Evolutionary conservation across 1,139 yeast genomes (phyloP), one percentile per base, ranked within the genome.

Genomic region (Diutina mesorugosa): DNA sequence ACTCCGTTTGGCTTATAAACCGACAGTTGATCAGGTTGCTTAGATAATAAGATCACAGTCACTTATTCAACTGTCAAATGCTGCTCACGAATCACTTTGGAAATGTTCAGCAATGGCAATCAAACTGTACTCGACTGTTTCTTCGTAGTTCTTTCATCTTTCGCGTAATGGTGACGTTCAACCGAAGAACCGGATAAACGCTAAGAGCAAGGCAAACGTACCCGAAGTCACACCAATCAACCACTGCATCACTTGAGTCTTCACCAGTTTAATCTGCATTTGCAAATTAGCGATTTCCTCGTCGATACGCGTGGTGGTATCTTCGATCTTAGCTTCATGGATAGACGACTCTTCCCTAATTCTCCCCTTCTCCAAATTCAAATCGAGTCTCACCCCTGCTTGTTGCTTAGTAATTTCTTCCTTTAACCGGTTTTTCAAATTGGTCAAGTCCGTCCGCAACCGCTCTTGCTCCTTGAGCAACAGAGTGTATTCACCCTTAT

Each of bases 191-290:
- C 99, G 79, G 56, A 90, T 87, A 68, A 93, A 93, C 1, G 98
- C 97, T 64, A 93, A 74, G 55, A 93, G 86, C 60, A 93, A 77
- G 16, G 98, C 97, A 72, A 91, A 89, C 1, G 97, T 88, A 87
- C 98, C 99, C 1, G 98, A 90, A 65, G 96, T 88, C 29, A 93
- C 97, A 77, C 98, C 98, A 65, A 93, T 90, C 62, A 93, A 79
- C 98, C 98, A 93, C 70, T 93, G 99, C 84, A 90, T 83, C 55
- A 93, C 97, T 68, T 93, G 97, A 1, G 97, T 89, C 72, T 93
- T 91, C 46, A 93, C 96, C 51, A 89, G 84, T 65, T 91, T 96
- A 61, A 93, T 90, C 69, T 91, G 97, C 78, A 91, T 88, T 69
- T 88, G 91, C 81, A 93, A 89, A 67, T 93, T 91, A 55, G 95